Base-by-base conservation (phyloP, 225 moss, liverwort and hornwort species). In the Rhytidiadelphus loreus region DNA sequence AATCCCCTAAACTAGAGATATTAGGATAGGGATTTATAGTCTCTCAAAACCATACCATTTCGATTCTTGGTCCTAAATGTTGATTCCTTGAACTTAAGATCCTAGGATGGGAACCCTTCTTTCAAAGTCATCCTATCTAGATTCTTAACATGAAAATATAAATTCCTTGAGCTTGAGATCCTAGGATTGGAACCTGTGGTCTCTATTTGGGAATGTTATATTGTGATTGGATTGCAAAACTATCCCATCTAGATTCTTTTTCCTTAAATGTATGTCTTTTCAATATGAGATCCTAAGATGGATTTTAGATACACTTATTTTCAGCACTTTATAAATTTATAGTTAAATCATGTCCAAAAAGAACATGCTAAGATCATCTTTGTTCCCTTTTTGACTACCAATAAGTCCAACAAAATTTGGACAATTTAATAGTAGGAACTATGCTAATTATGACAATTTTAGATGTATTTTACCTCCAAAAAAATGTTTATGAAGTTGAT, bases 151-250 rank as follows among this genome's bases (percentile, higher is more conserved):
- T 6, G 2, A n/a, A n/a, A n/a, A 56, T 16, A 2, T 24, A 24
- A 25, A 6, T 25, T 0, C 2, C 1, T 25, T 55, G 9, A 77
- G 0, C 24, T 37, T 37, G 4, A 10, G 2, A 77, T 77, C 5
- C 1, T 37, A 55, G 0, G 2, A 53, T 24, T 6, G 2, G 4
- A 13, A 37, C 1, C 3, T 15, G 14, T 5, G 0, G 23, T 35
- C 52, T 77, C 1, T 24, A 0, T 37, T 37, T 37, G 9, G 16
- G 9, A 50, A 0, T 24, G 23, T 77, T 35, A 15, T 24, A 20
- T 35, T 14, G 3, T 23, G 9, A 55, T 24, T 22, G 8, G 1
- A 24, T 77, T 77, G 24, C 15, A 55, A 55, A 55, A 55, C 24
- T 9, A 55, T 23, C 3, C 2, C 8, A 22, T 77, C 3, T 55